A percentile compares a stretch with the other conserved stretches of the same genome.
Evolutionary conservation across 2,329 filamentous ascomycete species (phyloP).

Genomic region (Colletotrichum destructivum): DNA sequence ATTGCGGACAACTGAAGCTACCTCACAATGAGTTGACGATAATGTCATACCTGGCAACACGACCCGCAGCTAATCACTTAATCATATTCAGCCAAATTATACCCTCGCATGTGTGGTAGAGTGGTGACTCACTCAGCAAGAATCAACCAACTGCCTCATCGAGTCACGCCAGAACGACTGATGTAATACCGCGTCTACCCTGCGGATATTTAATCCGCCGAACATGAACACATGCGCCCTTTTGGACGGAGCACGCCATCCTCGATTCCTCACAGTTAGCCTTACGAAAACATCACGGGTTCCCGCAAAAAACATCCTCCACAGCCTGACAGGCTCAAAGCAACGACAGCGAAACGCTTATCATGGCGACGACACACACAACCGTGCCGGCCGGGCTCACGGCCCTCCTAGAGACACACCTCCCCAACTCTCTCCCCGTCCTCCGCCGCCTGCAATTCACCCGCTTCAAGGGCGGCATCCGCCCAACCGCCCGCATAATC

Average conservation of each 20-base stretch:
- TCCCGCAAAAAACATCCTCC: background rate
- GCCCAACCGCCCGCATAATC: slow-evolving; percentile 60
- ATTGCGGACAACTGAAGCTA: too few relatives aligned
- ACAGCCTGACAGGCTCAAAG: background rate
- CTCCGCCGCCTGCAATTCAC: slow-evolving; percentile 75
- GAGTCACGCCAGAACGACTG: slow-evolving; percentile 3
- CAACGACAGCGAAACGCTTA: background rate
- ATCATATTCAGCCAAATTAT: too few relatives aligned
- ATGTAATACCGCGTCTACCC: slow-evolving; percentile 11
- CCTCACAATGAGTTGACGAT: too few relatives aligned
- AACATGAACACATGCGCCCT: background rate
- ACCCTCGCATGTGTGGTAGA: background rate
- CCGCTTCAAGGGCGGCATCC: slow-evolving; percentile 58
- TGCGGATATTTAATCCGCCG: slow-evolving; percentile 28
- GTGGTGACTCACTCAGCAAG: slow-evolving; percentile 11
- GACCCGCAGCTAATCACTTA: background rate
- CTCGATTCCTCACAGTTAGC: background rate
- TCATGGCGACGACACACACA: slow-evolving; percentile 46
- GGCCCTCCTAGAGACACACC: slow-evolving; percentile 62
- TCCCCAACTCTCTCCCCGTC: slow-evolving; percentile 73
- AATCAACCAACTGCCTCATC: slow-evolving; percentile 7
- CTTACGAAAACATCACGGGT: background rate
- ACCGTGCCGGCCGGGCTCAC: slow-evolving; percentile 56
- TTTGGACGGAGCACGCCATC: background rate
- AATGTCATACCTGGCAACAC: too few relatives aligned